These are phyloP conservation scores for Lichina pygmaea DNA, from an alignment of 495 filamentous ascomycete species.

Conservation along the genomic window DNA sequence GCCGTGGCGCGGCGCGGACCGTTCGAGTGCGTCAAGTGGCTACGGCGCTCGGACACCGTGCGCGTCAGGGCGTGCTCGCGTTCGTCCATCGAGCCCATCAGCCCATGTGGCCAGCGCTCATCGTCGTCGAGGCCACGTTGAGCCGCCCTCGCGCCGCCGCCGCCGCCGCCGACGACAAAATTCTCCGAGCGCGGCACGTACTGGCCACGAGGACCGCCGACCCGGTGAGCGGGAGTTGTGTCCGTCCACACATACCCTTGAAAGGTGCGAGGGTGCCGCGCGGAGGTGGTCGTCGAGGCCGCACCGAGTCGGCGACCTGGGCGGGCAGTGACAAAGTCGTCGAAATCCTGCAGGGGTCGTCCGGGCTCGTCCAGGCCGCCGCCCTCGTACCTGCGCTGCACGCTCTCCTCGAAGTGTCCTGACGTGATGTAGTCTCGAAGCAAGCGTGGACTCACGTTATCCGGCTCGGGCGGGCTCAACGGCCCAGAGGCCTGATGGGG, in stretches of 20 bases:
- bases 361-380: neutral
- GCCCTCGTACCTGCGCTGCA: neutral
- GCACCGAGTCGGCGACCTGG: neutral
- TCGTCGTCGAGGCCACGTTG: neutral
- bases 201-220: neutral
- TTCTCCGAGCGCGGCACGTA: neutral
- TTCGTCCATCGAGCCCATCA: neutral
- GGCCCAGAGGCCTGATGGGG: too few species aligned
- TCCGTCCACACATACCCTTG: neutral
- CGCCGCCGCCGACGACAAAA: neutral
- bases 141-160: neutral
- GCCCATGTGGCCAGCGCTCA: neutral
- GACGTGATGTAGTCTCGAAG: neutral
- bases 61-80: neutral
- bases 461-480: neutral
- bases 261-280: neutral
- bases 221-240: neutral
- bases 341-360: constrained; percentile 1
- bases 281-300: neutral
- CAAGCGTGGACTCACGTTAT: neutral
- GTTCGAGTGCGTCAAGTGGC: neutral
- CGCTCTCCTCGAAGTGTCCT: neutral
- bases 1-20: neutral
- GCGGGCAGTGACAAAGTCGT: neutral
- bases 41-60: neutral